Base-by-base conservation (phyloP, 768 basidiomycete species). In the Obba rivulosa region DNA sequence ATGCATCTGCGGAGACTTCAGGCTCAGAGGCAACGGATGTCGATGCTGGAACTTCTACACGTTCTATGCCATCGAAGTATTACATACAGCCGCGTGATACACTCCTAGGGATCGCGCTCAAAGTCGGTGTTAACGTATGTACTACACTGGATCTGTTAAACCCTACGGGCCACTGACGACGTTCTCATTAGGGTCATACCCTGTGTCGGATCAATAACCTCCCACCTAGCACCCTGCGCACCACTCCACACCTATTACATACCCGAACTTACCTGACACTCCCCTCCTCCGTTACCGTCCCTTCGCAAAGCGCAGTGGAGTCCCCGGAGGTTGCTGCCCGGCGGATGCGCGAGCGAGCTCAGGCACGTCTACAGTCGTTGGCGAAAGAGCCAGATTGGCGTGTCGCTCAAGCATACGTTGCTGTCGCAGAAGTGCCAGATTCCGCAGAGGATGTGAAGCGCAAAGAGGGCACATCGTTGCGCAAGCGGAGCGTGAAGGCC, bases 211-310 rank as follows among this genome's bases (percentile, higher is more conserved):
- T 86, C 13, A 90, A 89, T 59, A 75, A 74, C 38, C 73, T 90
- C 11, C 82, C 86, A 0, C 65, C 71, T 4, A 83, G 76, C 57
- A 80, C 83, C 3, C 65, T 89, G 17, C 77, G 69, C 49, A 87
- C 82, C 0, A 87, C 80, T 0, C 87, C 87, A 5, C 84, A 88
- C 58, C 67, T 89, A 8, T 69, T 89, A 14, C 85, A 87, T 62
- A 87, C 86, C 1, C 78, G 85, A 4, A 67, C 70, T 1, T 76
- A 68, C 51, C 63, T 89, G 48, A 60, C 69, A 14, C 68, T 87
- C 9, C 84, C 84, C 1, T 66, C 73, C 2, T 69, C 70, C 17
- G 50, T 60, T 17, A 57, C 22, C 28, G 52, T 62, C 45, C 65
- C 56, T 13, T 57, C 24, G 44, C 60, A 22, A 55, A 57, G 5